Evolutionary conservation across 2,329 filamentous ascomycete species (phyloP).

Genomic region (Aspergillus candidus): DNA sequence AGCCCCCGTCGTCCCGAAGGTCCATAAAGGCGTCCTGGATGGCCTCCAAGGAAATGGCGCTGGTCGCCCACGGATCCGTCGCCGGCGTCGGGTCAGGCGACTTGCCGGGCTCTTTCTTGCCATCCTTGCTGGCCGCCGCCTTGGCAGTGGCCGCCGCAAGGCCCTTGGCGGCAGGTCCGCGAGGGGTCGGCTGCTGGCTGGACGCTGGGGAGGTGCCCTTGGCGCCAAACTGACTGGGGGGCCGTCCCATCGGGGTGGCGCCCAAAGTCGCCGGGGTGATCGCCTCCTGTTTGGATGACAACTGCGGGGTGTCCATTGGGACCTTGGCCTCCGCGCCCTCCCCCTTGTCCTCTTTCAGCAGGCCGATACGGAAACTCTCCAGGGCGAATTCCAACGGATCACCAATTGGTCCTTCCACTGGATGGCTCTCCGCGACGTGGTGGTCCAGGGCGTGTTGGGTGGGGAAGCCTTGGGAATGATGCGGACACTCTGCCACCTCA

Average conservation of each 20-base stretch:
- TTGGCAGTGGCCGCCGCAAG: constrained; percentile 17
- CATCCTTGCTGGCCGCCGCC: constrained; percentile 18
- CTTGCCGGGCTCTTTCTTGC: constrained; percentile 23
- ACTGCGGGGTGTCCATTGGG: constrained; percentile 9
- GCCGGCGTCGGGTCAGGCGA: constrained; percentile 6
- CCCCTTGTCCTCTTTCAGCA: constrained; percentile 42
- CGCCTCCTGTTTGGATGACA: constrained; percentile 16
- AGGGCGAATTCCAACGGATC: constrained; percentile 53
- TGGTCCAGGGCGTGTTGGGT: constrained; percentile 50
- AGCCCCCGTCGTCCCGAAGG: constrained; percentile 23
- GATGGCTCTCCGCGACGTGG: constrained; percentile 50
- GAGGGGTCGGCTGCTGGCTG: constrained; percentile 30
- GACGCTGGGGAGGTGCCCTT: constrained; percentile 31
- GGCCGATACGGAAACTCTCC: constrained; percentile 45
- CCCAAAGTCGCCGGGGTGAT: constrained; percentile 25
- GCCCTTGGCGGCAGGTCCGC: constrained; percentile 20
- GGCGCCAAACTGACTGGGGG: constrained; percentile 26
- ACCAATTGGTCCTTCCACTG: constrained; percentile 43
- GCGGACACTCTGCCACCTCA: constrained; percentile 47
- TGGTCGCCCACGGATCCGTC: constrained; percentile 35
- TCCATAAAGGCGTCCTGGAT: constrained; percentile 35
- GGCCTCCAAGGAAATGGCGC: constrained; percentile 31
- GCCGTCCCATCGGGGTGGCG: constrained; percentile 29
- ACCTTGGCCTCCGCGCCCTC: constrained; percentile 16
- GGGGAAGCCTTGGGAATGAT: constrained; percentile 49